These are phyloP conservation scores for Leccinum aurantiacum DNA, from an alignment of 768 basidiomycete genomes.

Conservation along the genomic window DNA sequence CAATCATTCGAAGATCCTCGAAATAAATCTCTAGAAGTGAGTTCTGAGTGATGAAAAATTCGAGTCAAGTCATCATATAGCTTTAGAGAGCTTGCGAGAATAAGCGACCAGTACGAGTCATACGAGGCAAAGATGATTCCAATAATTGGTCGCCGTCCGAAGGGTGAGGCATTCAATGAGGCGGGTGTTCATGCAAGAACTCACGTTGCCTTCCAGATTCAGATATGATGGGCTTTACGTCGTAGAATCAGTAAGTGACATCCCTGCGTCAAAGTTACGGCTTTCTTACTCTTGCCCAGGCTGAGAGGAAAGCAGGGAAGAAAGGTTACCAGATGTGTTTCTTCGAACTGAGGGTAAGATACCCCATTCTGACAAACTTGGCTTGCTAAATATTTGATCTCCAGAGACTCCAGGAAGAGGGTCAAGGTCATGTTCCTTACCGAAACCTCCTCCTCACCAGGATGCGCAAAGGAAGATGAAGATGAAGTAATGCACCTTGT, in stretches of 20 bases:
- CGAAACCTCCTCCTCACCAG: conserved; percentile 24
- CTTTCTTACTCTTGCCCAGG: conserved; percentile 18
- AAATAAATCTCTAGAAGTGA: conserved; percentile 25
- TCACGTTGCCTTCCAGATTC: conserved; percentile 20
- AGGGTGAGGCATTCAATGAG: conserved; percentile 20
- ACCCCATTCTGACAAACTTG: not conserved
- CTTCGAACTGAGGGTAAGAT: conserved; percentile 28
- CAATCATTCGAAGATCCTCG: conserved; percentile 24
- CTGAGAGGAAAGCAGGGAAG: conserved; percentile 18
- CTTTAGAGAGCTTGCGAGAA: conserved; percentile 31
- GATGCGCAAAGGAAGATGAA: conserved; percentile 13
- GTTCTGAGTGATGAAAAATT: not conserved
- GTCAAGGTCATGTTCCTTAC: conserved; percentile 16
- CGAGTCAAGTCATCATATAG: not conserved
- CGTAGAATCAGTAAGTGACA: conserved; percentile 23
- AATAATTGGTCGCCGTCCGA: conserved; percentile 20
- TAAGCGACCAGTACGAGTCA: conserved; percentile 37
- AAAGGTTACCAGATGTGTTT: conserved; percentile 29
- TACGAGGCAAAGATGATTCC: conserved; percentile 30
- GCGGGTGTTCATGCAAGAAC: not conserved
- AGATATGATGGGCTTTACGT: conserved; percentile 35
- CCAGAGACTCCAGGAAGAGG: conserved; percentile 29
- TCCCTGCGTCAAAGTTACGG: not conserved
- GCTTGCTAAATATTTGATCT: not conserved
- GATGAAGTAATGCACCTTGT: not conserved